Evolutionary conservation across 2,329 filamentous ascomycete genomes (phyloP), one percentile per base, ranked within the genome.

Genomic region (Calycina marina): DNA sequence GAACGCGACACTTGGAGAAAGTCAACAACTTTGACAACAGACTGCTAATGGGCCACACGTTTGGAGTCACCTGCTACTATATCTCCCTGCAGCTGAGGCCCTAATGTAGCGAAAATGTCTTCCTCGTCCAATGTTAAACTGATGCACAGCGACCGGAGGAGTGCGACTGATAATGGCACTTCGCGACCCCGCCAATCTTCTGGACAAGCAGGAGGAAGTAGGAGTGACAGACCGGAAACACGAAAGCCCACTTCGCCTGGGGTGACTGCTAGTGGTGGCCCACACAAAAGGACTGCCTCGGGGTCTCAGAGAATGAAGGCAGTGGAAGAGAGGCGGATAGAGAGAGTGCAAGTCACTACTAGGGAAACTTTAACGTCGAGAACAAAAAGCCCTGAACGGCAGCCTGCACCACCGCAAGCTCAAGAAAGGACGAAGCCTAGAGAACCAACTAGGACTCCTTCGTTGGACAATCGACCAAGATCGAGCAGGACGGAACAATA

Each of bases 301-400:
- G 66, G 65, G 8, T 63, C 67, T 2, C 60, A 72, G 31, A 56
- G 63, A 3, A 52, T 55, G 12, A 67, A 59, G 49, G 54, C 52
- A 25, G 52, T 60, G 18, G 60, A 54, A 17, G 51, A 55, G 35
- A 57, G 69, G 40, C 60, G 67, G 47, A 72, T 65, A 5, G 72
- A 77, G 53, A 62, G 59, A 48, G 50, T 63, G 46, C 49, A 70
- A 34, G 63, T 75, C 38, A 71, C 72, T 28, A 74, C 71, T 14
- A 60, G 69, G 36, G 77, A 84, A 48, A 72, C 70, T 34, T 51
- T 75, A 34, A 63, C 71, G 20, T 61, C 66, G 36, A 65, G 72
- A 36, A 63, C 64, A 5, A 66, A 62, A 48, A 81, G 76, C 45
- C 67, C 75, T 10, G 57, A 59, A 27, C 61, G 62, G 43, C 42